phyloP scores from a whole-genome alignment of 371 early-diverging fungal species.

The Capillidium rhysosporum region DNA sequence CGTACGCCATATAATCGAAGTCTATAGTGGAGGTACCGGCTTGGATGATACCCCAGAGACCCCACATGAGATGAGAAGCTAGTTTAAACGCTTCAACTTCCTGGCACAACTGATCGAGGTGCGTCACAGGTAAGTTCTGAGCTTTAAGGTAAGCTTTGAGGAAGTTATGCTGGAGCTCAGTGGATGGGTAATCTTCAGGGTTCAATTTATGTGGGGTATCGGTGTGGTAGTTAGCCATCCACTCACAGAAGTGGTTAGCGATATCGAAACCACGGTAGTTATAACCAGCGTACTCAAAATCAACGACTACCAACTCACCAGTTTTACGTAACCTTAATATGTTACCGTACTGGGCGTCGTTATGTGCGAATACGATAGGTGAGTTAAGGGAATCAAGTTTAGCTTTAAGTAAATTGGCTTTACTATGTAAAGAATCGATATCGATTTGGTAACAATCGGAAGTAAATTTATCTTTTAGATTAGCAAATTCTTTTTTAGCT shows the following conservation, averaged over 20 bases:
- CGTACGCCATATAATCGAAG: constrained; percentile 59
- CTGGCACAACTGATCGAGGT: constrained; percentile 10
- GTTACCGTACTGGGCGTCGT: constrained; percentile 72
- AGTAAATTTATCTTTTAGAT: constrained; percentile 9
- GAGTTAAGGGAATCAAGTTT: constrained; percentile 11
- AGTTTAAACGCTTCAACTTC: constrained; percentile 25
- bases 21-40: constrained; percentile 54
- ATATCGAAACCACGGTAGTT: constrained; percentile 66
- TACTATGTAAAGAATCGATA: neutral
- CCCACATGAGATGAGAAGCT: constrained; percentile 56
- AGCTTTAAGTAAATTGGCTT: neutral
- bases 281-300: constrained; percentile 76
- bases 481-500: constrained; percentile 13
- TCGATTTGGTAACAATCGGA: constrained; percentile 6
- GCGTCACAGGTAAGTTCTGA: constrained; percentile 8
- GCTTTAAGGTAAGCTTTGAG: constrained; percentile 40
- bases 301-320: constrained; percentile 44
- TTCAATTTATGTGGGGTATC: constrained; percentile 25
- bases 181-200: constrained; percentile 27
- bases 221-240: constrained; percentile 63
- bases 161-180: constrained; percentile 30
- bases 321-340: constrained; percentile 28
- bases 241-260: constrained; percentile 80
- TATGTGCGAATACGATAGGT: constrained; percentile 65
- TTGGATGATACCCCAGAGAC: constrained; percentile 67